Conservation (phyloP, 768 basidiomycete species). For the Leccinellum albellum region DNA sequence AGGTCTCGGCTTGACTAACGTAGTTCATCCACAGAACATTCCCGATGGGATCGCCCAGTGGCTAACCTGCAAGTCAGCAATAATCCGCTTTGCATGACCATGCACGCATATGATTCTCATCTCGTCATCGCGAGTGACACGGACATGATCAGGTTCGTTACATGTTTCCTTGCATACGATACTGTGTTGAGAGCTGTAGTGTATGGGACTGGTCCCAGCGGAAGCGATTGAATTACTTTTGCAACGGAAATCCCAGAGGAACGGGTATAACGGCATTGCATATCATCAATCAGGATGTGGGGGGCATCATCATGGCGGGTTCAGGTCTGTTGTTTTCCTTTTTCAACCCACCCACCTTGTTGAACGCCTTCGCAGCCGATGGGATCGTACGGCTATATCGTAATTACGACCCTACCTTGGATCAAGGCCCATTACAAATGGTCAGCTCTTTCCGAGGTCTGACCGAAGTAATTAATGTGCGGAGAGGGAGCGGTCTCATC, state of each 20-base stretch:
- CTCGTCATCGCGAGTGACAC: slow-evolving; percentile 80
- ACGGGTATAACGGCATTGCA: slow-evolving; percentile 84
- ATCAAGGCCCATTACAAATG: slow-evolving; percentile 79
- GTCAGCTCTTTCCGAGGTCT: slow-evolving; percentile 91
- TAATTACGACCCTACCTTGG: slow-evolving; percentile 76
- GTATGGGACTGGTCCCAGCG: slow-evolving; percentile 94
- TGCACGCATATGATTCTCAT: slow-evolving; percentile 92
- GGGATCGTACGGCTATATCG: slow-evolving; percentile 89
- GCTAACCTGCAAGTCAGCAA: slow-evolving; percentile 57
- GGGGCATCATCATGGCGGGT: slow-evolving; percentile 83
- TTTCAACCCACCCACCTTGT: neutral
- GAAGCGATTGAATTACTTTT: slow-evolving; percentile 76
- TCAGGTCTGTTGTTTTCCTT: slow-evolving; percentile 54
- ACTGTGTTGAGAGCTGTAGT: slow-evolving; percentile 37
- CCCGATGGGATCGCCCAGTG: slow-evolving; percentile 72
- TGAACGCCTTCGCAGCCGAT: slow-evolving; percentile 57
- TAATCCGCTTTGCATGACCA: slow-evolving; percentile 71
- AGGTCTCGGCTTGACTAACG: neutral
- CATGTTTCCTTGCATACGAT: neutral
- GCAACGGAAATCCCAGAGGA: slow-evolving; percentile 80
- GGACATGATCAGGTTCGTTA: slow-evolving; percentile 75
- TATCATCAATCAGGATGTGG: slow-evolving; percentile 94
- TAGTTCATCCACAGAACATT: slow-evolving; percentile 41
- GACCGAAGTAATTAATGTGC: slow-evolving; percentile 67
- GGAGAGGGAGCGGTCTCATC: slow-evolving; percentile 80